Percentiles rank a stretch among this genome's conserved stretches.
Conservation (phyloP, 805 yeast genomes). For the Candida multigemmis region DNA sequence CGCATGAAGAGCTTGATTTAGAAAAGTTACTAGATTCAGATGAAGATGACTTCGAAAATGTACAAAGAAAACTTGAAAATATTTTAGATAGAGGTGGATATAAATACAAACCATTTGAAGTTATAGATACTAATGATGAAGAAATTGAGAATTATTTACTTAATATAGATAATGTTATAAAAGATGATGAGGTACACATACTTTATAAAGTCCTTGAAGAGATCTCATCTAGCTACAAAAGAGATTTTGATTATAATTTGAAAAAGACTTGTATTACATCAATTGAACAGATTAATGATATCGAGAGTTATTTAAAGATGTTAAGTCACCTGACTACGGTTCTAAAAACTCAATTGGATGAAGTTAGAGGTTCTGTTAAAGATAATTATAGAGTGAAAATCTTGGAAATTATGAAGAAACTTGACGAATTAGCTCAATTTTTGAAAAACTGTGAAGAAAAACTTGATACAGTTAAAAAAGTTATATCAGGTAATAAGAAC, state of each 20-base stretch:
- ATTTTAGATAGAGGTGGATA: slow-evolving; percentile 13
- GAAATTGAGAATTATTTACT: slow-evolving; percentile 18
- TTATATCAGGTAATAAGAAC: slow-evolving; percentile 15
- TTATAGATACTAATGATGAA: slow-evolving; percentile 10
- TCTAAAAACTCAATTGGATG: slow-evolving; percentile 10
- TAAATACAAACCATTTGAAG: slow-evolving; percentile 5
- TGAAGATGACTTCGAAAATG: too few species aligned
- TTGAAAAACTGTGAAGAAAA: slow-evolving; percentile 16
- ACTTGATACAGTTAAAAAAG: slow-evolving; percentile 12
- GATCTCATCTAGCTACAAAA: not conserved
- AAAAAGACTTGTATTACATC: slow-evolving; percentile 1
- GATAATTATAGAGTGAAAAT: slow-evolving; percentile 15
- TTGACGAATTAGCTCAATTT: slow-evolving; percentile 16
- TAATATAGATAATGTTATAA: slow-evolving; percentile 13
- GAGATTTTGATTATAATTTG: not conserved
- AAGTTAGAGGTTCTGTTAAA: slow-evolving; percentile 9
- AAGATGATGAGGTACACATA: too few species aligned
- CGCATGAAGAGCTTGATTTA: too few species aligned
- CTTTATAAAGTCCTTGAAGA: slow-evolving; percentile 1
- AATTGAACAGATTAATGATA: slow-evolving; percentile 7
- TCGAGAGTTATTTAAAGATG: slow-evolving; percentile 9
- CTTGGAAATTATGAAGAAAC: slow-evolving; percentile 14
- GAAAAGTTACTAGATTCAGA: too few species aligned
- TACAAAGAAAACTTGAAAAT: slow-evolving; percentile 7
- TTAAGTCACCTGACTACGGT: slow-evolving; percentile 10